Evolutionary conservation across 108 stramenopile genomes (phyloP), one percentile per base, ranked within the genome.

Genomic region (Cyclotella atomus): DNA sequence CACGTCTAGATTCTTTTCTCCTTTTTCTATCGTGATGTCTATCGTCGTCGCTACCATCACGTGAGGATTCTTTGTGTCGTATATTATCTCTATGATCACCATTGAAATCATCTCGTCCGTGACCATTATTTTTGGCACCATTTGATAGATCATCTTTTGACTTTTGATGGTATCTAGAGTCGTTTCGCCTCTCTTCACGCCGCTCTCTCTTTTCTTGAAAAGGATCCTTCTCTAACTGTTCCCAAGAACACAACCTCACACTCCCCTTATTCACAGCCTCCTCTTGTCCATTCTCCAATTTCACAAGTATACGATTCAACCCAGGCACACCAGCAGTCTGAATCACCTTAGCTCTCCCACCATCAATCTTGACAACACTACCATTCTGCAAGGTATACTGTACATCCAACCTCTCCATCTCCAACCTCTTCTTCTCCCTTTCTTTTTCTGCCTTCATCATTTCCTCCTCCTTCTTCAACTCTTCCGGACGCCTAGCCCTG

Each of bases 301-400:
- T 80, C 2, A 93, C 73, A 66, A 91, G 65, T 17, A 90, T 84
- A 61, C 83, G 87, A 68, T 95, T 95, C 25, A 95, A 76, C 23
- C 95, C 95, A 5, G 95, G 95, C 53, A 95, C 95, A 15, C 95
- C 95, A 10, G 60, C 66, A 32, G 87, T 73, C 71, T 90, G 61
- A 14, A 83, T 61, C 27, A 93, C 81, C 27, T 59, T 70, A 5
- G 89, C 95, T 53, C 92, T 81, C 47, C 46, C 17, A 24, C 36
- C 46, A 36, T n/a, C 5, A 23, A 85, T 76, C 52, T 50, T 53
- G n/a, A 95, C 88, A 35, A 95, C 81, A 75, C 95, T 95, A 30
- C 87, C 88, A 29, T 75, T 80, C 57, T 95, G 91, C 41, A 93
- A 65, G 1, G 91, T 91, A 55, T 32, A 35, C 64, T 95, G 95